These are phyloP conservation scores for Remersonia thermophila DNA, from an alignment of 2,329 filamentous ascomycete species.

Conservation along the genomic window DNA sequence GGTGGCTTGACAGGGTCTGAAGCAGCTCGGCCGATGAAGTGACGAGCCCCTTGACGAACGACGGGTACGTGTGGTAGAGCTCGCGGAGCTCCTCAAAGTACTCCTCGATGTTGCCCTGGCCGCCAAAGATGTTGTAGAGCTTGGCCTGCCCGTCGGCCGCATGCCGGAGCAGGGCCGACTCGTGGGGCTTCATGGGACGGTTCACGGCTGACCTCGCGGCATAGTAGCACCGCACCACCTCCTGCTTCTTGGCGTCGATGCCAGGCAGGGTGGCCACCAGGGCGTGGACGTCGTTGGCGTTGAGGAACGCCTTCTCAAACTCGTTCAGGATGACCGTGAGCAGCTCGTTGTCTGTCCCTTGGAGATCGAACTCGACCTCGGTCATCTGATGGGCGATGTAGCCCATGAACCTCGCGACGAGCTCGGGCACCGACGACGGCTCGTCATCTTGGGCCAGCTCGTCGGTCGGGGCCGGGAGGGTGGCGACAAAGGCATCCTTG, in stretches of 20 bases:
- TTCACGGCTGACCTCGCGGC: constrained; percentile 73
- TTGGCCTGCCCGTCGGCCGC: constrained; percentile 71
- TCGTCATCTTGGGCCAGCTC: constrained; percentile 97
- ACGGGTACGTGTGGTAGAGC: constrained; percentile 80
- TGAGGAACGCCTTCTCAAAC: constrained; percentile 89
- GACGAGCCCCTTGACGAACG: constrained; percentile 80
- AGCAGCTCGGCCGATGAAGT: constrained; percentile 71
- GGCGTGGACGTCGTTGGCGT: constrained; percentile 92
- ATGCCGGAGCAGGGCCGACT: constrained; percentile 84
- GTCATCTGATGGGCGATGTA: constrained; percentile 83
- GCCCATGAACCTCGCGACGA: constrained; percentile 87
- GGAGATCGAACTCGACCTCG: constrained; percentile 78
- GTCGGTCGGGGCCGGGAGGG: constrained; percentile 82
- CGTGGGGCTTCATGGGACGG: constrained; percentile 78
- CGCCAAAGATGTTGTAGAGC: constrained; percentile 90
- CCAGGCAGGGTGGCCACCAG: constrained; percentile 75
- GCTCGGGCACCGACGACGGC: constrained; percentile 86
- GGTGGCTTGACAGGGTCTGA: constrained; percentile 70
- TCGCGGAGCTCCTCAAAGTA: constrained; percentile 97
- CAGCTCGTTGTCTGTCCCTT: constrained; percentile 83
- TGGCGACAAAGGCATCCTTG: constrained; percentile 78
- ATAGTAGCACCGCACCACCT: constrained; percentile 86
- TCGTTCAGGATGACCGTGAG: constrained; percentile 87
- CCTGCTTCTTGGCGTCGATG: constrained; percentile 83
- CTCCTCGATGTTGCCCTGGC: constrained; percentile 97